phyloP scores from a whole-genome alignment of 192 early-diverging fungal species.

The Coemansia sp. region DNA sequence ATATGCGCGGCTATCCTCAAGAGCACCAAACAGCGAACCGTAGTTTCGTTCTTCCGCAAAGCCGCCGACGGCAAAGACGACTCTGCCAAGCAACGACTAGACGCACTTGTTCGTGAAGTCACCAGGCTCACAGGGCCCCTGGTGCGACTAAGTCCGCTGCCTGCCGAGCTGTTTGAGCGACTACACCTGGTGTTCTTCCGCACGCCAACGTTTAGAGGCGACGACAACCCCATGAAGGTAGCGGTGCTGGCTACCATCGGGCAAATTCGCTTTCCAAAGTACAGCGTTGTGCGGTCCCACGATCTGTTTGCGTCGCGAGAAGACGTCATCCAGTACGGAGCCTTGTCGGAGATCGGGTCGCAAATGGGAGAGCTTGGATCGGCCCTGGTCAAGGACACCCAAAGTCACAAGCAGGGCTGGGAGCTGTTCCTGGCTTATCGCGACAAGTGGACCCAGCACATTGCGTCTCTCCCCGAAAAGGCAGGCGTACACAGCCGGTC shows the following conservation, averaged over 20 bases:
- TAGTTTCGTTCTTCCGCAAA: constrained; percentile 39
- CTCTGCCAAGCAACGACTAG: constrained; percentile 11
- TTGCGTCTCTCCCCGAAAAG: constrained; percentile 3
- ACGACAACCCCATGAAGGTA: constrained; percentile 32
- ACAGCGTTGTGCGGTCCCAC: constrained; percentile 29
- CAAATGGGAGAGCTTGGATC: constrained; percentile 27
- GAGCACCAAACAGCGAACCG: constrained; percentile 36
- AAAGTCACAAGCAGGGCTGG: constrained; percentile 41
- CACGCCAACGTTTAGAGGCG: constrained; percentile 15
- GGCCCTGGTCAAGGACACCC: constrained; percentile 18
- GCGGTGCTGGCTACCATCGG: constrained; percentile 32
- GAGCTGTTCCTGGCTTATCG: constrained; percentile 19
- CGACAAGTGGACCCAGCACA: constrained; percentile 15
- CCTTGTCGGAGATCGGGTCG: constrained; percentile 20
- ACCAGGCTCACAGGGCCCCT: constrained; percentile 29
- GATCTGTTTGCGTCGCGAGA: constrained; percentile 40
- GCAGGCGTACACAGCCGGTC: background rate
- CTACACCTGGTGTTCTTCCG: constrained; percentile 52
- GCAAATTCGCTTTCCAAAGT: constrained; percentile 38
- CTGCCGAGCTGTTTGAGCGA: constrained; percentile 43
- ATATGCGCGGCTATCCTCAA: constrained; percentile 26
- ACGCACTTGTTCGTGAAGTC: constrained; percentile 12
- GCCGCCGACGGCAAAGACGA: background rate
- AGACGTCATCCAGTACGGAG: constrained; percentile 34
- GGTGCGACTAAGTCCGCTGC: constrained; percentile 17